These are phyloP conservation scores for Cladophialophora chaetospira DNA, from an alignment of 2,329 filamentous ascomycete species.

Conservation along the genomic window DNA sequence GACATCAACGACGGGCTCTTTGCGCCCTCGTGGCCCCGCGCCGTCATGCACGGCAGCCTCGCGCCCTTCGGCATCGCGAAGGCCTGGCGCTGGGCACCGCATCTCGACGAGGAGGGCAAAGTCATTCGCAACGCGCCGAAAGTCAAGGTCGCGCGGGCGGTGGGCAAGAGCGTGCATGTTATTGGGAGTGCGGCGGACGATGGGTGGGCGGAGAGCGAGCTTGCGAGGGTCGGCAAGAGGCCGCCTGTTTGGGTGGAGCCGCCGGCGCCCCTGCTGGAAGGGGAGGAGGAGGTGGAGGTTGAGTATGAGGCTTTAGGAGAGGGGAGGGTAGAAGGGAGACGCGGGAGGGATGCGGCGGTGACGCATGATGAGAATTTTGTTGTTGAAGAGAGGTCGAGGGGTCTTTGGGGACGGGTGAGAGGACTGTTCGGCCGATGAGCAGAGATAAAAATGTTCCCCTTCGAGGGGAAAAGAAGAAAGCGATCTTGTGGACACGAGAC, in stretches of 20 bases:
- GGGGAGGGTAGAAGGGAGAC: neutral
- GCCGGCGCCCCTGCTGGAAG: neutral
- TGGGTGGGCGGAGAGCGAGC: constrained; percentile 20
- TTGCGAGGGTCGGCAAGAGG: constrained; percentile 4
- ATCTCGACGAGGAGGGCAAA: constrained; percentile 2
- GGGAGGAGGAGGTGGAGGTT: neutral
- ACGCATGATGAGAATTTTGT: constrained; percentile 1
- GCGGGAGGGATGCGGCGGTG: neutral
- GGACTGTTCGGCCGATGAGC: constrained; percentile 11
- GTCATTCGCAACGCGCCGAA: neutral
- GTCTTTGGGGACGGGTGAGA: constrained; percentile 6
- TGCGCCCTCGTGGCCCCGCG: constrained; percentile 47
- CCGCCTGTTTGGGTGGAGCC: constrained; percentile 6
- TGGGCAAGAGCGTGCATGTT: constrained; percentile 24
- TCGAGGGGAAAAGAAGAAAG: neutral
- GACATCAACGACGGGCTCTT: constrained; percentile 53
- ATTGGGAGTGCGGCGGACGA: constrained; percentile 21
- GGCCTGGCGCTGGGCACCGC: constrained; percentile 6
- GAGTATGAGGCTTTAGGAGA: neutral
- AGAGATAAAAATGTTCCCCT: neutral
- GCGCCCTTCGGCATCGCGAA: constrained; percentile 34
- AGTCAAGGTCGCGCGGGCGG: constrained; percentile 1
- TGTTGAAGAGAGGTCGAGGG: neutral
- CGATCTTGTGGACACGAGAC: neutral
- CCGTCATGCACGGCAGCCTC: constrained; percentile 47